Evolutionary conservation across 2,329 filamentous ascomycete species (phyloP), one percentile per base, ranked within the genome.

Genomic region (Fusarium goolgardi): DNA sequence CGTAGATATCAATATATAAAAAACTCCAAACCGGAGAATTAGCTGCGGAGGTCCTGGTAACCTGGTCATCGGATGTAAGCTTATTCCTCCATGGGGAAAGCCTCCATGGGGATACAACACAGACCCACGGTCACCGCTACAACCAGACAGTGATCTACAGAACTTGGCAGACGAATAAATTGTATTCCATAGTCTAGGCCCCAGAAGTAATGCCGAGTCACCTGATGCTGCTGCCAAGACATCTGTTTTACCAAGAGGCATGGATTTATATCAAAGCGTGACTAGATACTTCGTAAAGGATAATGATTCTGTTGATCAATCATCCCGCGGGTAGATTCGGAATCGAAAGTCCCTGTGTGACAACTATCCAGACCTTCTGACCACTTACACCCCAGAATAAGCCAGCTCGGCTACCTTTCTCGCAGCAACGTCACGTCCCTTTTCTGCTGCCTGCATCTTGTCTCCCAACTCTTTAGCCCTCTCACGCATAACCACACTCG

Each of bases 361-460:
- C 35, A 13, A 3, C 8, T 39, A 39, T 21, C n/a, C n/a, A 39
- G 21, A 21, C n/a, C 35, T 39, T 39, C n/a, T 37, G 11, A 37
- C 11, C 35, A n/a, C n/a, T 37, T 12, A 37, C 10, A 20, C 25
- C 3, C 47, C 47, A 21, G 47, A 50, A 27, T 63, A 56, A 6
- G 57, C 57, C 5, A 63, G 18, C 32, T 44, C 61, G 3, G 41
- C 57, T 11, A 63, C 31, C 35, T 62, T 32, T 34, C 29, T 15
- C 1, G 49, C 57, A 11, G 49, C 59, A 6, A 63, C 5, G 12
- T 63, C 49, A 13, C 59, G 43, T 5, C 59, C 59, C 15, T 29
- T 47, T 10, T 41, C 44, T 4, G 31, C 20, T 12, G 41, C 11
- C 10, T 46, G 53, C 1, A 62, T 34, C 6, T 13, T 47, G 1